Percentiles rank a stretch among this genome's conserved stretches.
phyloP scores from a whole-genome alignment of 306 rosid species.

The Fragaria vesca region DNA sequence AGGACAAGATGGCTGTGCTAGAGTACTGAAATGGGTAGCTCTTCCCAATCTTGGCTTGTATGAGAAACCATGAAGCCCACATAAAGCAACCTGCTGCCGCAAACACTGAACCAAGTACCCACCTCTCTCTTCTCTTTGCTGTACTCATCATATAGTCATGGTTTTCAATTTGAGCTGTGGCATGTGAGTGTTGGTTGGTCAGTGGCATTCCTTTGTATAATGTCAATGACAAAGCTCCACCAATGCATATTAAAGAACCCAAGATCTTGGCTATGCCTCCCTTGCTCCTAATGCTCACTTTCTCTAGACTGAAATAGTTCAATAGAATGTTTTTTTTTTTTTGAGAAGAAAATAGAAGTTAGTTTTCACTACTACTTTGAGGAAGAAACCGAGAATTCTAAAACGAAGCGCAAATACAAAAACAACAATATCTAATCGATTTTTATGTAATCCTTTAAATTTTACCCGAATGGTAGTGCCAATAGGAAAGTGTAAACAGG shows the following conservation, averaged over 20 bases:
- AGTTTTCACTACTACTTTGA: background rate
- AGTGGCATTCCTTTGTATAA: constrained; percentile 72
- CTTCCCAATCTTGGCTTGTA: constrained; percentile 67
- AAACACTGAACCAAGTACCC: constrained; percentile 62
- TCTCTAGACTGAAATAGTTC: constrained; percentile 59
- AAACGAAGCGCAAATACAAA: background rate
- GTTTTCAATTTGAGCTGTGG: constrained; percentile 4
- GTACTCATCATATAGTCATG: constrained; percentile 8
- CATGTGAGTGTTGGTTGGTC: constrained; percentile 29
- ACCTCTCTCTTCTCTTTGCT: constrained; percentile 34
- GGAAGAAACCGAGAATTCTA: background rate
- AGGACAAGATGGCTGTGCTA: constrained; percentile 71
- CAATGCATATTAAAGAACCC: constrained; percentile 55
- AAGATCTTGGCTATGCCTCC: constrained; percentile 67
- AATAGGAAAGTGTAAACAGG: constrained; percentile 74
- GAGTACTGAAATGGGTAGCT: constrained; percentile 73
- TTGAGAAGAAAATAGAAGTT: background rate
- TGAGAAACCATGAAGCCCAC: constrained; percentile 94
- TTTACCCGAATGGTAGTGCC: constrained; percentile 80
- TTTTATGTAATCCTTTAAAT: background rate
- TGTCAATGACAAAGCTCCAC: constrained; percentile 59
- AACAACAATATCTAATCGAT: background rate
- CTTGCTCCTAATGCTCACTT: constrained; percentile 50
- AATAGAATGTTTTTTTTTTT: background rate
- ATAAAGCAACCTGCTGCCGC: constrained; percentile 50